These are phyloP conservation scores for Polyplosphaeria fusca DNA, from an alignment of 495 filamentous ascomycete genomes.

Conservation along the genomic window DNA sequence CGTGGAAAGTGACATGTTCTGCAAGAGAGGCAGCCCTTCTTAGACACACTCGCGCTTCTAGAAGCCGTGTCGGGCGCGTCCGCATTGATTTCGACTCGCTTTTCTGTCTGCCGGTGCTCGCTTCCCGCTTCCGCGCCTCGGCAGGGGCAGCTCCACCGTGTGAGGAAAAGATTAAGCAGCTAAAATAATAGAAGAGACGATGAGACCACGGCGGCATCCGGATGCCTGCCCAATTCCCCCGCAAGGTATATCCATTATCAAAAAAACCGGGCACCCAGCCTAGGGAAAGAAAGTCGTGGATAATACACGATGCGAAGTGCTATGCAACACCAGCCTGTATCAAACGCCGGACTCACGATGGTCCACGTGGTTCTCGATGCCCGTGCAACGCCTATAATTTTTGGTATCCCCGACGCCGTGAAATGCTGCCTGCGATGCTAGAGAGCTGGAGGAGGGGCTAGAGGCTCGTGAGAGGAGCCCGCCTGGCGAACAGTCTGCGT, in stretches of 20 bases:
- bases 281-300: constrained; percentile 3
- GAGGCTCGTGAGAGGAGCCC: constrained; percentile 13
- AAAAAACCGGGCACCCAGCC: too few species aligned
- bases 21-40: constrained; percentile 13
- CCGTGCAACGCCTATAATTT: constrained; percentile 35
- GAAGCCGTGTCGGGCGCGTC: constrained; percentile 20
- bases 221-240: too few species aligned
- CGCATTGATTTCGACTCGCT: constrained; percentile 29
- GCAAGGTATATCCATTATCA: background rate
- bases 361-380: constrained; percentile 27
- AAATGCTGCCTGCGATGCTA: constrained; percentile 30
- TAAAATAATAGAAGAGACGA: too few species aligned
- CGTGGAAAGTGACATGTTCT: background rate
- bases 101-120: constrained; percentile 27
- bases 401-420: constrained; percentile 35
- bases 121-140: constrained; percentile 29
- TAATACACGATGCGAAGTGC: constrained; percentile 28
- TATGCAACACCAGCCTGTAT: constrained; percentile 28
- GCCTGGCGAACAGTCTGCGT: constrained; percentile 20
- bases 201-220: too few species aligned
- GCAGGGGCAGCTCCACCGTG: constrained; percentile 1
- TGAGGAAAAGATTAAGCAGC: too few species aligned
- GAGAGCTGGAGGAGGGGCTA: constrained; percentile 15
- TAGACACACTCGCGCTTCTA: constrained; percentile 3
- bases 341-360: constrained; percentile 34